Percentiles rank a stretch among this genome's conserved stretches.
phyloP scores from a whole-genome alignment of 2,329 filamentous ascomycete genomes.

The Aschersonia sp. region DNA sequence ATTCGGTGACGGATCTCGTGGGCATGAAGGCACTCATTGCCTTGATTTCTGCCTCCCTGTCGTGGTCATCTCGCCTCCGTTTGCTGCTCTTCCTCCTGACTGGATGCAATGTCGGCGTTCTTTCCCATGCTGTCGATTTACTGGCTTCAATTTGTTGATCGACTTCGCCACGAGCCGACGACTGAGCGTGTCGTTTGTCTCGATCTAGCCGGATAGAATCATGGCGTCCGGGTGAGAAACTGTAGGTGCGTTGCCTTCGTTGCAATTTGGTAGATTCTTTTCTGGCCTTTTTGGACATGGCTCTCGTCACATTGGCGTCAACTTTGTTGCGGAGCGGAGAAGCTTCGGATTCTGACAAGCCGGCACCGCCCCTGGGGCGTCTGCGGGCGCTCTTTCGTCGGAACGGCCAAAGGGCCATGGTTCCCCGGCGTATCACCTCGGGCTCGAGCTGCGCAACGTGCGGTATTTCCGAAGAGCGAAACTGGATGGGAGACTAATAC shows the following conservation, averaged over 20 bases:
- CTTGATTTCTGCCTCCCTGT: constrained; percentile 77
- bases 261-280: constrained; percentile 32
- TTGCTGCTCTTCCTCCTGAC: constrained; percentile 62
- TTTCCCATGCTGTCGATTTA: constrained; percentile 12
- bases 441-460: background rate
- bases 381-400: constrained; percentile 56
- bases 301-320: constrained; percentile 12
- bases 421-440: constrained; percentile 2
- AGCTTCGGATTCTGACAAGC: constrained; percentile 37
- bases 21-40: constrained; percentile 63
- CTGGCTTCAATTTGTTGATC: constrained; percentile 2
- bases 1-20: constrained; percentile 44
- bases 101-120: constrained; percentile 38
- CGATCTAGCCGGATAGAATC: constrained; percentile 33
- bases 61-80: constrained; percentile 57
- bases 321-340: constrained; percentile 20
- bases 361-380: constrained; percentile 36
- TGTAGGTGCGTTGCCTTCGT: constrained; percentile 36
- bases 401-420: constrained; percentile 77
- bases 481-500: background rate
- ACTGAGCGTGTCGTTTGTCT: constrained; percentile 5
- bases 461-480: constrained; percentile 1
- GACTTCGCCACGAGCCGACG: constrained; percentile 4
- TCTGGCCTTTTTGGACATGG: constrained; percentile 22
- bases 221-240: constrained; percentile 45